phyloP scores from a whole-genome alignment of 306 rosid genomes.

The Corylus heterophylla region DNA sequence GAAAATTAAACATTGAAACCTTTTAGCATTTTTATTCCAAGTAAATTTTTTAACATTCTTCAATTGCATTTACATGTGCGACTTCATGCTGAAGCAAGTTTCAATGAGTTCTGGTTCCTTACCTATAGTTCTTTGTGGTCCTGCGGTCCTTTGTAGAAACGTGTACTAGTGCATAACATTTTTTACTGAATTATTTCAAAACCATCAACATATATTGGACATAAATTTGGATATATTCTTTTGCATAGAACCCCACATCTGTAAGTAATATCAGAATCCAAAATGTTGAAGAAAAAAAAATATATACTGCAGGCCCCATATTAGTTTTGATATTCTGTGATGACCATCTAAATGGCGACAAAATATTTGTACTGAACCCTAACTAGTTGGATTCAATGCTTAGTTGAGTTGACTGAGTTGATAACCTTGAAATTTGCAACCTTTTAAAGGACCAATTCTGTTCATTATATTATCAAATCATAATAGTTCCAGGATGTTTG shows the following conservation, averaged over 20 bases:
- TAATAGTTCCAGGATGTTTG: not conserved
- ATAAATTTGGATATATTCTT: not conserved
- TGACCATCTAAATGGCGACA: not conserved
- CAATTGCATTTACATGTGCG: not conserved
- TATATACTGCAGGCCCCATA: not conserved
- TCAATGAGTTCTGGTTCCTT: not conserved
- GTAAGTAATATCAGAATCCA: not conserved
- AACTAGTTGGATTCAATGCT: not conserved
- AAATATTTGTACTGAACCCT: not conserved
- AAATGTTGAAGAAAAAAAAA: not conserved
- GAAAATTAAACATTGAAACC: not conserved
- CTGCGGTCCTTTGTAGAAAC: not conserved
- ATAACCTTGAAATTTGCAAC: not conserved
- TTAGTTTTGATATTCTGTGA: not conserved
- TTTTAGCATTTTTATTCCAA: not conserved
- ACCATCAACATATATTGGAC: not conserved
- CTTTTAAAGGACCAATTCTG: not conserved
- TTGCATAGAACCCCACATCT: not conserved
- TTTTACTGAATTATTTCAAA: not conserved
- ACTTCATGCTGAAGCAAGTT: constrained; percentile 3
- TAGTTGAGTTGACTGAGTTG: not conserved
- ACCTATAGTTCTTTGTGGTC: not conserved
- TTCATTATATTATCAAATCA: not conserved
- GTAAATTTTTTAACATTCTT: not conserved
- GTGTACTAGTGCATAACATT: not conserved